Evolutionary conservation across 352 stramenopile species (phyloP).

Genomic region (Phytophthora macrochlamydospora): DNA sequence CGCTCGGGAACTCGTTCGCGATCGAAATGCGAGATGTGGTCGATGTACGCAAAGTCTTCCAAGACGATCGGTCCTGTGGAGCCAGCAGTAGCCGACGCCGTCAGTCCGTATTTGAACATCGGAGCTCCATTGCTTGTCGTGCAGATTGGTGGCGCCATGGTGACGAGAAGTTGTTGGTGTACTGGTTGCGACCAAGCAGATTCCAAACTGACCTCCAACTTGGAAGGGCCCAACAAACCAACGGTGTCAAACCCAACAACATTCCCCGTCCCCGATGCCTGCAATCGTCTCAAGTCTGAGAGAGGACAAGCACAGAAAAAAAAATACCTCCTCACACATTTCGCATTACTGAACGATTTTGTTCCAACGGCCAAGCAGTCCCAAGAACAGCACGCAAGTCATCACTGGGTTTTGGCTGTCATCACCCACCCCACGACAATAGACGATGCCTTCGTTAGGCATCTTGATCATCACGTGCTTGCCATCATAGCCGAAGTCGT

Average conservation of each 20-base stretch:
- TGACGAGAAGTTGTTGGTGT: background rate
- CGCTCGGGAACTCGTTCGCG: conserved; percentile 39
- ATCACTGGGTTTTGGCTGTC: conserved; percentile 12
- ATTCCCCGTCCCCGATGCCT: background rate
- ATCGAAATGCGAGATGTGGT: conserved; percentile 43
- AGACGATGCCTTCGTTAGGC: conserved; percentile 18
- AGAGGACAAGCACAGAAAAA: background rate
- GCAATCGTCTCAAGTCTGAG: background rate
- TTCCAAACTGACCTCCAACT: background rate
- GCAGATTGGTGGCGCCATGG: conserved; percentile 25
- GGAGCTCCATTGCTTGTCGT: conserved; percentile 39
- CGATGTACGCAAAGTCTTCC: conserved; percentile 41
- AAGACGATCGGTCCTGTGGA: conserved; percentile 24
- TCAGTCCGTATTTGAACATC: conserved; percentile 32
- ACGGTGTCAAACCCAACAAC: background rate
- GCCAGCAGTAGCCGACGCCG: conserved; percentile 31
- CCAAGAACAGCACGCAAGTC: conserved; percentile 20
- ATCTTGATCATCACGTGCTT: conserved; percentile 20
- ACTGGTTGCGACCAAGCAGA: background rate
- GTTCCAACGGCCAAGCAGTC: conserved; percentile 18
- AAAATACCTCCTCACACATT: background rate
- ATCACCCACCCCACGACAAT: conserved; percentile 12
- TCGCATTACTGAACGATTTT: conserved; percentile 18
- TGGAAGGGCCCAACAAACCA: too few species aligned
- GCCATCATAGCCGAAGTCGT: conserved; percentile 19